A percentile compares a stretch with the other conserved stretches of the same genome.
Evolutionary conservation across 2,329 filamentous ascomycete species (phyloP).

Genomic region (Claviceps arundinis): DNA sequence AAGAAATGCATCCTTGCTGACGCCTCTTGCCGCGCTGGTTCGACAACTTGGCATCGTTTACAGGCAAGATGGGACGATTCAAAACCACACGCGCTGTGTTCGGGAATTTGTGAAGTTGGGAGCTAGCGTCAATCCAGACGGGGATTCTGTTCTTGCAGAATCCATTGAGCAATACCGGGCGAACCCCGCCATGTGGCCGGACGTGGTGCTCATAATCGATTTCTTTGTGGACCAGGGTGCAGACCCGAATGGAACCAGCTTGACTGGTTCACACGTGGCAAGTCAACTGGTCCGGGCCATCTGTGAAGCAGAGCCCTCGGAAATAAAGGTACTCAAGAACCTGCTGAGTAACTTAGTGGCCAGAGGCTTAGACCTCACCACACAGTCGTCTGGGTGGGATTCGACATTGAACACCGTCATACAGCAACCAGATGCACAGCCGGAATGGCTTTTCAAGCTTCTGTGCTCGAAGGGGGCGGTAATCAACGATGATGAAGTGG

Average conservation of each 20-base stretch:
- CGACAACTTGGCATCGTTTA: background rate
- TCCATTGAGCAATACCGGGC: background rate
- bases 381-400: background rate
- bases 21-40: background rate
- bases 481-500: background rate
- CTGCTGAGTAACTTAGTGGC: background rate
- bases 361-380: background rate
- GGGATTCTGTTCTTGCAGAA: background rate
- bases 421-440: background rate
- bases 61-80: too few relatives aligned
- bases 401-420: background rate
- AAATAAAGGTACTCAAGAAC: background rate
- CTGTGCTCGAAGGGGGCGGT: background rate
- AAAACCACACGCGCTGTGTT: background rate
- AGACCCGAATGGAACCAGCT: background rate
- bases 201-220: background rate
- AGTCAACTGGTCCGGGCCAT: background rate
- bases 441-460: background rate
- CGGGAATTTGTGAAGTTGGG: background rate
- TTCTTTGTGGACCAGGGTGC: slow-evolving; percentile 1
- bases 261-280: background rate
- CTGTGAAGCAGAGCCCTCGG: background rate
- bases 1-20: background rate
- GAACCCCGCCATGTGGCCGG: background rate
- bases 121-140: slow-evolving; percentile 1